Evolutionary conservation across 164 flowering plant genomes (phyloP), one percentile per base, ranked within the genome.

Genomic region (Dillenia suffruticosa): DNA sequence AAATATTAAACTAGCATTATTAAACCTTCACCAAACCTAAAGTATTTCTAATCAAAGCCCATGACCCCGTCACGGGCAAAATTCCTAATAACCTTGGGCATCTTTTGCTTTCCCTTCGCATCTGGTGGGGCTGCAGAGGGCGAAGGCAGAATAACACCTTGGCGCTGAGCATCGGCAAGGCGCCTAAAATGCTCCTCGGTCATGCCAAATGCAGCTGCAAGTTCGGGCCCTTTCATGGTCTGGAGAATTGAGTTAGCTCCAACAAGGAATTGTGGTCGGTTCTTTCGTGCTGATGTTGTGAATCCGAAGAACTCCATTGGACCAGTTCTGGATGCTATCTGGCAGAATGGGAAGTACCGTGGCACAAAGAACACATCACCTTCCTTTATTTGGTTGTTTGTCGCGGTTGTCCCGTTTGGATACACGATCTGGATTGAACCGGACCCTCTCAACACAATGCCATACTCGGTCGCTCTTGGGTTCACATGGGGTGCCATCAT

Each of bases 401-500:
- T 71, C 0, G 96, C 99, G 8, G 66, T 58, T 1, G 80, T 77
- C 4, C 99, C 99, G 63, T 94, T 92, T 1, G 99, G 99, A 61
- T 40, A 78, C 59, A 88, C 99, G 0, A 94, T 70, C 62, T 92
- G 87, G 14, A 94, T 67, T 0, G 73, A 56, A 0, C 97, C 99
- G 0, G 68, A 12, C 57, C 99, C 99, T 26, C 67, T 61, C 62
- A 89, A 56, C 13, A 92, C 90, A 1, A 94, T 54, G 0, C 96
- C 97, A 61, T 81, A 88, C 65, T 94, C 99, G 8, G 90, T 82
- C 8, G 99, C 99, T 12, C 70, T 79, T 44, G 96, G 97, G 61
- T 94, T 94, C 54, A 92, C 58, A 54, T 94, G 99, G 0, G 97
- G 99, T 12, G 92, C 97, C 99, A 94, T 79, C 96, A 94, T 94